Percentiles rank a stretch among this genome's conserved stretches.
Evolutionary conservation across 169 alveolate species (phyloP).

Genomic region (Plasmodium ovale): DNA sequence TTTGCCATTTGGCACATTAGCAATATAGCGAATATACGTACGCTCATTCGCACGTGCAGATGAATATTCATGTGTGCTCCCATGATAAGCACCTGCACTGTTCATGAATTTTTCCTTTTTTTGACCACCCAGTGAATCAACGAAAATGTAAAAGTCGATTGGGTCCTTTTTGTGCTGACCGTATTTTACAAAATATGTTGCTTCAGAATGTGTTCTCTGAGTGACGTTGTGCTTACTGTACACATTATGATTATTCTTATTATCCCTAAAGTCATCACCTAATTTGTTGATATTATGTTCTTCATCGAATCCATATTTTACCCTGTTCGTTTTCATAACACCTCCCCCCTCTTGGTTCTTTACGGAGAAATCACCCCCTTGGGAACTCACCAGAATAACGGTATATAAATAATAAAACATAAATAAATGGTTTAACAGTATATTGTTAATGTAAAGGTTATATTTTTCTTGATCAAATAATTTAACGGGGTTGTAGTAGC

Average conservation of each 20-base stretch:
- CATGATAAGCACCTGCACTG: background rate
- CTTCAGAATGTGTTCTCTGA: background rate
- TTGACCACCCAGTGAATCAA: slow-evolving; percentile 16
- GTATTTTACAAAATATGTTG: background rate
- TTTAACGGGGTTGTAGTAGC: slow-evolving; percentile 66
- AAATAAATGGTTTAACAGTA: slow-evolving; percentile 57
- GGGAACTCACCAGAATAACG: background rate
- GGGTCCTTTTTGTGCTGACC: background rate
- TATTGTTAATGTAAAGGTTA: slow-evolving; percentile 70
- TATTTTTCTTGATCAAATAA: slow-evolving; percentile 74
- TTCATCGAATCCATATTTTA: no score
- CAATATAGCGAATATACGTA: no score
- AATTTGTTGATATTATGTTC: no score
- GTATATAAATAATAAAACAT: slow-evolving; percentile 57
- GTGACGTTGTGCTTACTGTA: background rate
- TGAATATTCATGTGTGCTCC: background rate
- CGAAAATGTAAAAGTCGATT: slow-evolving; percentile 34
- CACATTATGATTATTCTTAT: background rate
- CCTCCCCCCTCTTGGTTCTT: background rate
- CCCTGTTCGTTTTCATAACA: background rate
- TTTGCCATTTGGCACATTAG: slow-evolving; percentile 12
- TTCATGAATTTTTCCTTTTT: slow-evolving; percentile 24
- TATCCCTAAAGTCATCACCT: no score
- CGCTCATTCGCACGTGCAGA: background rate
- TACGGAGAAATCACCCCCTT: background rate